Evolutionary conservation across 2,329 filamentous ascomycete species (phyloP).

Genomic region (Albophoma yamanashiensis): DNA sequence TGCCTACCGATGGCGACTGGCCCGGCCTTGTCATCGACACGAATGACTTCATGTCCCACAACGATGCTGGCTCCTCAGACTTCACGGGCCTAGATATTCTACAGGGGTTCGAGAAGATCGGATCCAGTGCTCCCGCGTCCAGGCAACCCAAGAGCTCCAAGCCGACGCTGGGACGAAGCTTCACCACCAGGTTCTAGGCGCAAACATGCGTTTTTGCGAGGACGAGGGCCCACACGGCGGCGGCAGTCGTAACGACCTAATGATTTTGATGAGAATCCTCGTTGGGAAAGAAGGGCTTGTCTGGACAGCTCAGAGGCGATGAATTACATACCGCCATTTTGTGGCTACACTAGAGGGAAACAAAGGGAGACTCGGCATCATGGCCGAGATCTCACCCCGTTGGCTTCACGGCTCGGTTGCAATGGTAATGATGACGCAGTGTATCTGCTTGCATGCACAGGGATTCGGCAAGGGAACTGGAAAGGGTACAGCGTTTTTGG

Average conservation of each 20-base stretch:
- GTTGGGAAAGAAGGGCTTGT: not conserved
- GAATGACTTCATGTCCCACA: constrained; percentile 30
- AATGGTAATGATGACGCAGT: constrained; percentile 19
- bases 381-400: constrained; percentile 10
- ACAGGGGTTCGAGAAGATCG: constrained; percentile 68
- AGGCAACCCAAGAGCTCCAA: constrained; percentile 18
- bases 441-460: constrained; percentile 9
- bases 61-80: constrained; percentile 44
- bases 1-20: constrained; percentile 28
- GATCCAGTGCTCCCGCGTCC: constrained; percentile 28
- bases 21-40: constrained; percentile 21
- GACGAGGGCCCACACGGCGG: not conserved
- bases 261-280: constrained; percentile 6
- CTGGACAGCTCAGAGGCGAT: not conserved
- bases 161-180: constrained; percentile 18
- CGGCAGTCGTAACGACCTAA: constrained; percentile 10
- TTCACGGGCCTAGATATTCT: constrained; percentile 57
- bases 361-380: not conserved
- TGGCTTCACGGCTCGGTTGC: constrained; percentile 19
- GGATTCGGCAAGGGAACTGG: not conserved
- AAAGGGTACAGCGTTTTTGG: not conserved
- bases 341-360: not conserved
- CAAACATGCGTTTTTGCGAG: constrained; percentile 1
- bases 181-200: constrained; percentile 18
- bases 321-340: not conserved